Percentiles rank a stretch among this genome's conserved stretches.
Conservation (phyloP, 257 asterid genomes). For the Solanum pennellii region DNA sequence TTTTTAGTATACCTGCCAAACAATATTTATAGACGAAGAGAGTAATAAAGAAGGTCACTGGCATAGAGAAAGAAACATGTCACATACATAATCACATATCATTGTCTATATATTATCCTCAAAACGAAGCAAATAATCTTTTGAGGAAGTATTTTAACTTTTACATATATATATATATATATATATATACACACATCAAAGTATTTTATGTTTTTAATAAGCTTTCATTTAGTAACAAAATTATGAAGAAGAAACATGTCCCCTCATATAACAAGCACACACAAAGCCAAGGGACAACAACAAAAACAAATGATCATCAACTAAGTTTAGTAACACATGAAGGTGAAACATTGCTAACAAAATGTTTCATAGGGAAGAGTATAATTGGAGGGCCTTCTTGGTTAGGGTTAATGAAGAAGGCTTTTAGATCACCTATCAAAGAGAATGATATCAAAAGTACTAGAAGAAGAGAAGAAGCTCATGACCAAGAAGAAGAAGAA, state of each 20-base stretch:
- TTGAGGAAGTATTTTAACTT: background rate
- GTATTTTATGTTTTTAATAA: background rate
- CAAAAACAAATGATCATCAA: background rate
- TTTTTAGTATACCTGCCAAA: too few species aligned
- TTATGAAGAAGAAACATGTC: background rate
- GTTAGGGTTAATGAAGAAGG: slow-evolving; percentile 56
- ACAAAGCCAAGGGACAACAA: background rate
- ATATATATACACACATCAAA: background rate
- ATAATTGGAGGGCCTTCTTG: slow-evolving; percentile 44
- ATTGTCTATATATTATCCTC: background rate
- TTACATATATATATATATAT: too few species aligned
- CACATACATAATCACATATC: too few species aligned
- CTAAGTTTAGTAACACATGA: background rate
- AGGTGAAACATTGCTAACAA: background rate
- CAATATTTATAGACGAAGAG: too few species aligned
- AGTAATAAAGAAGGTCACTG: too few species aligned
- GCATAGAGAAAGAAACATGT: too few species aligned
- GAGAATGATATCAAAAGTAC: slow-evolving; percentile 20
- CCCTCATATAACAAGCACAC: background rate
- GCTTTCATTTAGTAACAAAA: background rate
- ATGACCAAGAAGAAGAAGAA: slow-evolving; percentile 38
- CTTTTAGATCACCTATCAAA: slow-evolving; percentile 57
- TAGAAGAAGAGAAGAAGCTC: slow-evolving; percentile 22
- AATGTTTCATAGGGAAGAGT: slow-evolving; percentile 44
- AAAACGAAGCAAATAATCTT: background rate